A percentile compares a stretch with the other conserved stretches of the same genome.
Evolutionary conservation across 1,139 yeast genomes (phyloP).

Genomic region (Candida tetrigidarum): DNA sequence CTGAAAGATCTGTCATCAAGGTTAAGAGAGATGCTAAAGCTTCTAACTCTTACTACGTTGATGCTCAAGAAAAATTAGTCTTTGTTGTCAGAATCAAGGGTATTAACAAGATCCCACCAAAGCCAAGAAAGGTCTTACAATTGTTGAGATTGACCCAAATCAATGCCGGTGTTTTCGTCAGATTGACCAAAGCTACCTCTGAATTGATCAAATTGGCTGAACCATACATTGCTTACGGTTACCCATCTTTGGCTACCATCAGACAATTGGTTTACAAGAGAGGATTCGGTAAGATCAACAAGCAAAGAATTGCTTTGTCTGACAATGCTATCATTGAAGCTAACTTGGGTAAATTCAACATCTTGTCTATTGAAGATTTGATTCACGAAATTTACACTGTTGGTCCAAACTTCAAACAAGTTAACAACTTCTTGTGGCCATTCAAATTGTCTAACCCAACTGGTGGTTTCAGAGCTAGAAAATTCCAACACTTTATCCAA

Average conservation of each 20-base stretch:
- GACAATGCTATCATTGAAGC: constrained; percentile 97
- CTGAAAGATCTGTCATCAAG: constrained; percentile 89
- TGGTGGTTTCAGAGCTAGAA: constrained; percentile 99
- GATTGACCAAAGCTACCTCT: constrained; percentile 97
- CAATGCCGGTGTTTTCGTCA: constrained; percentile 98
- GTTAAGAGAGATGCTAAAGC: constrained; percentile 98
- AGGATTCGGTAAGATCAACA: constrained; percentile 99
- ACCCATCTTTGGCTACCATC: constrained; percentile 96
- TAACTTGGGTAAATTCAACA: constrained; percentile 94
- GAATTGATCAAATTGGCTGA: constrained; percentile 98
- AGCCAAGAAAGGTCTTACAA: constrained; percentile 99
- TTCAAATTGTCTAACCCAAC: constrained; percentile 99
- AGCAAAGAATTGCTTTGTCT: constrained; percentile 94
- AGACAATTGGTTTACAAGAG: constrained; percentile 99
- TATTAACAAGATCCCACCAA: constrained; percentile 99
- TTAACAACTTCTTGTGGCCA: constrained; percentile 99
- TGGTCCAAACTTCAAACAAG: constrained; percentile 99
- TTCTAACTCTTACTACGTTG: constrained; percentile 95
- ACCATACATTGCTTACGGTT: constrained; percentile 99
- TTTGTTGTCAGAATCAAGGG: constrained; percentile 99
- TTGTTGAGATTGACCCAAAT: constrained; percentile 97
- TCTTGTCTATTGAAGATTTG: constrained; percentile 94
- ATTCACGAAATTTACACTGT: constrained; percentile 99
- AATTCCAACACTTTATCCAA: constrained; percentile 99
- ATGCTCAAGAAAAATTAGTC: constrained; percentile 95